Evolutionary conservation across 345 rosid species (phyloP), one percentile per base, ranked within the genome.

Genomic region (Lenwebbia sp.): DNA sequence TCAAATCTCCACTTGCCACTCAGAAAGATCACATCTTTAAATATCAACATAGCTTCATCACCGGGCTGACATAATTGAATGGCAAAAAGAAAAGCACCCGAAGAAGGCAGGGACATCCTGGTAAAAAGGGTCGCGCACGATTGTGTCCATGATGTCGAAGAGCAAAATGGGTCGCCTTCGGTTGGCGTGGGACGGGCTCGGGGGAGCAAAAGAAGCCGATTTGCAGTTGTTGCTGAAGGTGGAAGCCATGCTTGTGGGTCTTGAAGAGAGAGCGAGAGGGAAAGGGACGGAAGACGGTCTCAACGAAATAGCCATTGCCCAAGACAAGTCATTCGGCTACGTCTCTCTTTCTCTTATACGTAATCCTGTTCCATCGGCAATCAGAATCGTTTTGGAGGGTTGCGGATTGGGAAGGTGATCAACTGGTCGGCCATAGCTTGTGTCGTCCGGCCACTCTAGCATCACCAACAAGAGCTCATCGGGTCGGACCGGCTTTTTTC

Each of bases 71-170:
- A 2, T 6, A 9, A 23, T 19, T 0, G 78, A 33, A 37, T 9
- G 78, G 37, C 58, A 70, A 85, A 84, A 53, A 2, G 30, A 2
- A 28, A 28, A 56, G 33, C 22, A 96, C 98, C 98, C 92, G 60
- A 96, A 96, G 91, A 95, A 96, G 54, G 94, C 88, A 86, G 99
- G 97, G 87, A 97, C 88, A 75, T 97, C 98, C 21, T 93, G 92
- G 91, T 93, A 93, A 89, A 95, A 96, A 58, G 99, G 99, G 90
- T 97, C 99, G 56, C 96, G 98, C 90, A 97, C 99, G 82, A 96
- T 90, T 54, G 98, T 97, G 94, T 96, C 98, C 99, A 97, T 97
- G 84, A 97, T 92, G 89, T 96, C 98, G 85, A 97, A 96, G 70
- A 97, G 97, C 90, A 97, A 89, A 3, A 97, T 81, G n/a, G 99